Conservation (phyloP, 2,329 filamentous ascomycete genomes). For the Rhexocercosporidium sp. region DNA sequence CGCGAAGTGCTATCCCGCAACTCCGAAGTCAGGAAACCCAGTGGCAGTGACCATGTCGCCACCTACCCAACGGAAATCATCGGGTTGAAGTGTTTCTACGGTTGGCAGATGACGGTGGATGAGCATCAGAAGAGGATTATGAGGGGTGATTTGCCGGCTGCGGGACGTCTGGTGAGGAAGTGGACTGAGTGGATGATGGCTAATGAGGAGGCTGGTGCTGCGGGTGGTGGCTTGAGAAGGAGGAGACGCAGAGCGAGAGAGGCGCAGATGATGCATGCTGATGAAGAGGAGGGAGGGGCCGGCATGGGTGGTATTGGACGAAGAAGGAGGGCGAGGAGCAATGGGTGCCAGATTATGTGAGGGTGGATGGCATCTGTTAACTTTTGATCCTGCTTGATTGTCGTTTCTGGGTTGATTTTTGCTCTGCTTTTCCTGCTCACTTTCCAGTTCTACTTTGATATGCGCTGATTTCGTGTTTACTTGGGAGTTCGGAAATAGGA, state of each 20-base stretch:
- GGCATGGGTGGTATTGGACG: conserved; percentile 50
- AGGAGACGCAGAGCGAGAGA: conserved; percentile 80
- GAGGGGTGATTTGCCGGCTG: conserved; percentile 74
- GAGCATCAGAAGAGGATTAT: conserved; percentile 90
- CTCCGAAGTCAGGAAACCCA: conserved; percentile 68
- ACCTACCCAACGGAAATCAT: conserved; percentile 79
- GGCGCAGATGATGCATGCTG: conserved; percentile 78
- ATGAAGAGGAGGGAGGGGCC: conserved; percentile 75
- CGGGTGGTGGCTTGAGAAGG: conserved; percentile 69
- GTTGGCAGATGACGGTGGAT: conserved; percentile 92
- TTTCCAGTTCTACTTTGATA: background rate
- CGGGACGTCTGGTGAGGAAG: conserved; percentile 81
- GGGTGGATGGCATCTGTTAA: background rate
- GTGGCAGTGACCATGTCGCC: conserved; percentile 13
- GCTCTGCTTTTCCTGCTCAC: background rate
- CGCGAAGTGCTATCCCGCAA: conserved; percentile 87
- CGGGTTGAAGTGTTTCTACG: conserved; percentile 90
- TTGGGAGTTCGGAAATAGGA: background rate
- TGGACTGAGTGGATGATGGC: conserved; percentile 97
- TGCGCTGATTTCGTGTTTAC: background rate
- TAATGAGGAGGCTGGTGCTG: conserved; percentile 78
- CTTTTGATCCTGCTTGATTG: background rate
- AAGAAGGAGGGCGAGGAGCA: conserved; percentile 67
- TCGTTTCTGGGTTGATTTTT: background rate
- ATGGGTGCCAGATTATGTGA: conserved; percentile 71